Base-by-base conservation (phyloP, 2,329 filamentous ascomycete species). In the Fusarium clavum region DNA sequence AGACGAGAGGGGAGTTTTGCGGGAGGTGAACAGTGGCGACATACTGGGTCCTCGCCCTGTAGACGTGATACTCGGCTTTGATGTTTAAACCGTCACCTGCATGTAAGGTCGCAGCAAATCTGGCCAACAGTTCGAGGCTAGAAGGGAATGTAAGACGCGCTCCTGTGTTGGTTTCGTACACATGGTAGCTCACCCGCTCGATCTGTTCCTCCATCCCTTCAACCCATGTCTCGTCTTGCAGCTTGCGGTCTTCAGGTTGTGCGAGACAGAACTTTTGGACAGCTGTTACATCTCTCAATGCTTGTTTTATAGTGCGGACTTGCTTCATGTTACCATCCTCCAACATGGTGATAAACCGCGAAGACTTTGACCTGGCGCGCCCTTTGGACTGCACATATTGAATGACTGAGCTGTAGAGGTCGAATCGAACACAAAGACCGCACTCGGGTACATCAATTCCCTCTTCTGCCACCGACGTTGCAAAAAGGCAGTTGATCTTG, bases 341-440 rank as follows among this genome's bases (percentile, higher is more conserved):
- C 4, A 93, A 78, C 92, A 99, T 94, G 74, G 92, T 93, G 34
- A 94, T 87, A 78, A 95, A 98, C 68, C 87, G 90, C 0, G 96
- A 98, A 57, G 91, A 86, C 1, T 82, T 79, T 74, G 94, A 92
- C 41, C 96, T 88, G 14, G 96, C 96, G 57, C 96, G 88, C 1
- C 96, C 96, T 67, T 94, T 88, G 16, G 94, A 98, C 78, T 99
- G 96, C 22, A 98, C 90, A 77, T 98, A 98, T 76, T 97, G 93
- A 55, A 98, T 98, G 79, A 97, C 90, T 0, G 95, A 98, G 13
- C 87, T 85, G 79, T 94, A 97, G 4, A 97, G 86, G 76, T 98
- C 94, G 75, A 98, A 99, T 4, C 94, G 82, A 63, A 92, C 84
- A 30, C 92, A 83, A 2, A 91, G 77, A 69, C 91, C 91, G 77